Conservation (phyloP, 306 rosid species). For the Dalbergia cochinchinensis region DNA sequence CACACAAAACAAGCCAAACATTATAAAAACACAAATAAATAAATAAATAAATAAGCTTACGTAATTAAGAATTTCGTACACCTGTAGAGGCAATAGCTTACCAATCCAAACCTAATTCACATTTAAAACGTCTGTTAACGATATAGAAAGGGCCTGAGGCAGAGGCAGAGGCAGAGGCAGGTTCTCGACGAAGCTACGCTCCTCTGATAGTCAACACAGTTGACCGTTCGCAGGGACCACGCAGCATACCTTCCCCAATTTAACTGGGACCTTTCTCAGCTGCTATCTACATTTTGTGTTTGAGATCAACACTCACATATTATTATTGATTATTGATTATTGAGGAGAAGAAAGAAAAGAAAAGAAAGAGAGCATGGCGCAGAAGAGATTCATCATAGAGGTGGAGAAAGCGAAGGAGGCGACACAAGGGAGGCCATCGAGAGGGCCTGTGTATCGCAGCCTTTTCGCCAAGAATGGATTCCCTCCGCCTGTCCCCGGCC, state of each 20-base stretch:
- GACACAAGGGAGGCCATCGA: constrained; percentile 62
- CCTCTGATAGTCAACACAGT: constrained; percentile 6
- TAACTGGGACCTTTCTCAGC: neutral
- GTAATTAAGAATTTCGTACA: neutral
- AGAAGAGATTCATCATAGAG: constrained; percentile 63
- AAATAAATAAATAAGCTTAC: neutral
- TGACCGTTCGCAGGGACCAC: neutral
- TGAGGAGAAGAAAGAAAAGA: neutral
- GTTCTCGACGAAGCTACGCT: neutral
- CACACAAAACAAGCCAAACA: neutral
- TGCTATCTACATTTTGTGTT: neutral
- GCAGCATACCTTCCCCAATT: neutral
- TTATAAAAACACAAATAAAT: neutral
- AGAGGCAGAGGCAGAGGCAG: neutral
- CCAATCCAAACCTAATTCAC: constrained; percentile 41
- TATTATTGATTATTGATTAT: too few relatives aligned
- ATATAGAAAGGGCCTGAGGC: neutral
- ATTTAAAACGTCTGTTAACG: neutral
- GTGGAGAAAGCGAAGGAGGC: constrained; percentile 76
- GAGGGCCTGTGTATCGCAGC: constrained; percentile 88
- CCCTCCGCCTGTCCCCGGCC: constrained; percentile 69
- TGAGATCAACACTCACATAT: too few relatives aligned
- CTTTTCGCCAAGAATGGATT: constrained; percentile 84
- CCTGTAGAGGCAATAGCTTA: constrained; percentile 11
- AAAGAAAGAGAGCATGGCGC: constrained; percentile 51